A percentile compares a stretch with the other conserved stretches of the same genome.
phyloP scores from a whole-genome alignment of 768 basidiomycete species.

The Dacryopinax spathularia region DNA sequence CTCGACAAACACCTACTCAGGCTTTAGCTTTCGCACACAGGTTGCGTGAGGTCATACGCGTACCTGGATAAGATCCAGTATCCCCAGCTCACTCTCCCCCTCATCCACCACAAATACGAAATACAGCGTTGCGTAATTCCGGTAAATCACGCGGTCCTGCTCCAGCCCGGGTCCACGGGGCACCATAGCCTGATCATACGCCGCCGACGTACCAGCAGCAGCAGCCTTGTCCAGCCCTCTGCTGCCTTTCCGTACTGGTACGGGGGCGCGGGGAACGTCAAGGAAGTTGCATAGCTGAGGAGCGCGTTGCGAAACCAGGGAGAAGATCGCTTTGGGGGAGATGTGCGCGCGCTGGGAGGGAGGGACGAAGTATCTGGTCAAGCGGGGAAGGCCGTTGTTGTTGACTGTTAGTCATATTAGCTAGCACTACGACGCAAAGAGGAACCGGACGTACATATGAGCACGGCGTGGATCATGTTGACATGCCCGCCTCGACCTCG shows the following conservation, averaged over 20 bases:
- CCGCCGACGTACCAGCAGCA: constrained; percentile 11
- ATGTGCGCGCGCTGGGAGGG: constrained; percentile 39
- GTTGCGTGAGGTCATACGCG: constrained; percentile 17
- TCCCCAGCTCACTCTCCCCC: constrained; percentile 91
- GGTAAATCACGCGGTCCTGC: constrained; percentile 70
- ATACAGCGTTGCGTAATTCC: constrained; percentile 90
- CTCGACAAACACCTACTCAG: constrained; percentile 81
- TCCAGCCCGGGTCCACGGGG: constrained; percentile 18
- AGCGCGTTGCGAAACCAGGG: constrained; percentile 68
- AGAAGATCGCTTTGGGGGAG: constrained; percentile 79
- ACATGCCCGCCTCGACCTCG: background rate
- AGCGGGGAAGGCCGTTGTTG: constrained; percentile 71
- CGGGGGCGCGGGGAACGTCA: constrained; percentile 60
- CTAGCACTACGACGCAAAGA: constrained; percentile 8
- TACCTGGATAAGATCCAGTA: constrained; percentile 93
- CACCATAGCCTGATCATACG: constrained; percentile 9
- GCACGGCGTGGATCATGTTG: constrained; percentile 82
- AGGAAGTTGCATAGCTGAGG: constrained; percentile 87
- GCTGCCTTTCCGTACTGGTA: constrained; percentile 49
- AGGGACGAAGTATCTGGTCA: constrained; percentile 82
- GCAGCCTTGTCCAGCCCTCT: background rate
- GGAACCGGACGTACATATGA: constrained; percentile 49
- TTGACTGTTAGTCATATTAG: constrained; percentile 47
- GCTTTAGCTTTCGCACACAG: background rate
- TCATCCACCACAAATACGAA: constrained; percentile 96